Conservation (phyloP, 352 stramenopile genomes). For the Pythium dissimile region DNA sequence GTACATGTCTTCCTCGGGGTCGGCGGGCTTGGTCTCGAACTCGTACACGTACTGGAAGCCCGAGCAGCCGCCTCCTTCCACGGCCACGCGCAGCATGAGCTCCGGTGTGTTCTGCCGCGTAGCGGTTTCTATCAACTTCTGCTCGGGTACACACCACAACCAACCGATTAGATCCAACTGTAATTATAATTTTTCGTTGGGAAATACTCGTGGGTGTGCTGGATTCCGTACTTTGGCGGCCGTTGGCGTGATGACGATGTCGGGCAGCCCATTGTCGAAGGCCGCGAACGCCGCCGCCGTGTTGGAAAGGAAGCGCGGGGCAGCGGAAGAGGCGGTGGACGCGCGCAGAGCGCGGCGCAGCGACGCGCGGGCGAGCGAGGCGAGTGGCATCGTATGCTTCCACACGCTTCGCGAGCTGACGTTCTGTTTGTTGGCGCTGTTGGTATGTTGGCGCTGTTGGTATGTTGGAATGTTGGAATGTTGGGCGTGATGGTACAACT, state of each 20-base stretch:
- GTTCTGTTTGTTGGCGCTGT: not conserved
- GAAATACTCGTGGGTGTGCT: too few relatives aligned
- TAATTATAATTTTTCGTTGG: too few relatives aligned
- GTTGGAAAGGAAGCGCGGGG: constrained; percentile 10
- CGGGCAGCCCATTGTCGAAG: constrained; percentile 6
- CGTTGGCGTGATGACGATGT: constrained; percentile 12
- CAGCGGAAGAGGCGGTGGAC: not conserved
- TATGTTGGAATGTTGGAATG: too few relatives aligned
- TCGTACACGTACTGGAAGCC: constrained; percentile 93
- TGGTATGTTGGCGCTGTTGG: too few relatives aligned
- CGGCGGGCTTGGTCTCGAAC: constrained; percentile 63
- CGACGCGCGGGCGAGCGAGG: not conserved
- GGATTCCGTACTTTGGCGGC: constrained; percentile 7
- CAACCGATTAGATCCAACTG: not conserved
- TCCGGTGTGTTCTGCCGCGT: constrained; percentile 50
- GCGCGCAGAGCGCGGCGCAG: constrained; percentile 5
- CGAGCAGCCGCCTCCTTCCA: constrained; percentile 92
- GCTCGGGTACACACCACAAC: constrained; percentile 1
- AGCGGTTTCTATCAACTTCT: constrained; percentile 61
- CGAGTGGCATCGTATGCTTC: not conserved
- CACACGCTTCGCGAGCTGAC: too few relatives aligned
- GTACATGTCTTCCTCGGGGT: constrained; percentile 52
- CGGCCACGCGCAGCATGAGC: constrained; percentile 82
- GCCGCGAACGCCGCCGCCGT: not conserved
- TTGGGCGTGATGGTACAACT: too few relatives aligned